A percentile compares a stretch with the other conserved stretches of the same genome.
These are phyloP conservation scores for Cucurbitaria berberidis DNA, from an alignment of 2,329 filamentous ascomycete species.

Conservation along the genomic window DNA sequence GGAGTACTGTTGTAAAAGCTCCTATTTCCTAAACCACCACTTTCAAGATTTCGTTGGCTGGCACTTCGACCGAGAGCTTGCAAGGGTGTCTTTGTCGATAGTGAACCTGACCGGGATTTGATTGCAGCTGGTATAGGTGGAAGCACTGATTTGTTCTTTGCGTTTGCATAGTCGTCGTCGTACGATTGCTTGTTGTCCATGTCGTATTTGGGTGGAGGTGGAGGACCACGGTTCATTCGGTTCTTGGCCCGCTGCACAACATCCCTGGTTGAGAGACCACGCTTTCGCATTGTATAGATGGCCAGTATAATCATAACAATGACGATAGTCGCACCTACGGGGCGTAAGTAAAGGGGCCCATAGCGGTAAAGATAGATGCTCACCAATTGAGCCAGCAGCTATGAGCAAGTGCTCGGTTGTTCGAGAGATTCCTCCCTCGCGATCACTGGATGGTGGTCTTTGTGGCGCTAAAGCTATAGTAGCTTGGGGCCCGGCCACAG, in stretches of 20 bases:
- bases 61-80: conserved; percentile 38
- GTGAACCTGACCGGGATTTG: conserved; percentile 34
- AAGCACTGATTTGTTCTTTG: conserved; percentile 31
- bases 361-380: background rate
- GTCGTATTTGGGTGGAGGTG: conserved; percentile 29
- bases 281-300: conserved; percentile 48
- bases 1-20: conserved; percentile 38
- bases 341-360: conserved; percentile 15
- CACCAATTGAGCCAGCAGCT: conserved; percentile 50
- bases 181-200: conserved; percentile 37
- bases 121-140: conserved; percentile 31
- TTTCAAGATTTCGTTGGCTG: conserved; percentile 21
- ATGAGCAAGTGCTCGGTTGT: conserved; percentile 50
- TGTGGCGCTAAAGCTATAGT: conserved; percentile 28
- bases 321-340: conserved; percentile 47
- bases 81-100: conserved; percentile 36
- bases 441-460: conserved; percentile 16
- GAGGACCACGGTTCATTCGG: conserved; percentile 28
- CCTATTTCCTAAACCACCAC: conserved; percentile 12
- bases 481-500: conserved; percentile 18
- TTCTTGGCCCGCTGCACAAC: conserved; percentile 33
- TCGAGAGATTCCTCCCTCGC: conserved; percentile 38
- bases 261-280: conserved; percentile 42
- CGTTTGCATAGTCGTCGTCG: conserved; percentile 30
- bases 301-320: conserved; percentile 46